These are phyloP conservation scores for Colletotrichum abscissum DNA, from an alignment of 2,329 filamentous ascomycete genomes.

Conservation along the genomic window DNA sequence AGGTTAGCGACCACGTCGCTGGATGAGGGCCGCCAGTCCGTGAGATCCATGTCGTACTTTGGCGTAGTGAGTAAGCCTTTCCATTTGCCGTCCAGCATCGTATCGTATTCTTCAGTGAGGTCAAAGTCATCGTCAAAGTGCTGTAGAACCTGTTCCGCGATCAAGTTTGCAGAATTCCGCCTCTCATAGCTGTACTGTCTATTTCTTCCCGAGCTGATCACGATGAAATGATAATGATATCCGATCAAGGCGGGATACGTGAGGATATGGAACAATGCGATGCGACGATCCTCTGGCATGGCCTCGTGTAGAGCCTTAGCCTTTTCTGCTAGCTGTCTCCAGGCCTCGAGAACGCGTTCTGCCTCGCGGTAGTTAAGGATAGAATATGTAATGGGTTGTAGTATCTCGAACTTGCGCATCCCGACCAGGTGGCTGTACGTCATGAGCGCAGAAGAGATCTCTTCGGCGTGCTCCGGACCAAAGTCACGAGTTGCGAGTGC, in stretches of 20 bases:
- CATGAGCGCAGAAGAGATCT: constrained; percentile 63
- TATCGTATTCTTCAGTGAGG: constrained; percentile 57
- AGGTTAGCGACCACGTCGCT: constrained; percentile 62
- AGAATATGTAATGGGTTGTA: constrained; percentile 69
- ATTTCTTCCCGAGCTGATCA: constrained; percentile 62
- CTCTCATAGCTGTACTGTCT: constrained; percentile 62
- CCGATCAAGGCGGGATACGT: constrained; percentile 70
- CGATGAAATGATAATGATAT: constrained; percentile 64
- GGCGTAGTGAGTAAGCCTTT: constrained; percentile 65
- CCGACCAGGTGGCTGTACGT: constrained; percentile 59
- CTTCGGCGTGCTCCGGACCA: constrained; percentile 55
- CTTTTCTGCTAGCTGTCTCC: constrained; percentile 58
- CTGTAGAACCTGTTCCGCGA: constrained; percentile 53
- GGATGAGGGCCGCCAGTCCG: constrained; percentile 45
- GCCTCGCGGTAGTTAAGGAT: constrained; percentile 74
- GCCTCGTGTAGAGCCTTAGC: constrained; percentile 58
- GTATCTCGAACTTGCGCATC: constrained; percentile 71
- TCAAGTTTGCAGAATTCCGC: constrained; percentile 63
- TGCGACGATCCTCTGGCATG: constrained; percentile 52
- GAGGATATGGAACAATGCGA: constrained; percentile 70
- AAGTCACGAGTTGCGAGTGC: constrained; percentile 68
- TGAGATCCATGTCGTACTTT: constrained; percentile 49
- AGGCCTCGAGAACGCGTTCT: constrained; percentile 65
- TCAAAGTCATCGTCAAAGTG: constrained; percentile 57
- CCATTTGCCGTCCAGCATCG: constrained; percentile 60